Evolutionary conservation across 345 rosid species (phyloP), one percentile per base, ranked within the genome.

Genomic region (Theobroma cacao): DNA sequence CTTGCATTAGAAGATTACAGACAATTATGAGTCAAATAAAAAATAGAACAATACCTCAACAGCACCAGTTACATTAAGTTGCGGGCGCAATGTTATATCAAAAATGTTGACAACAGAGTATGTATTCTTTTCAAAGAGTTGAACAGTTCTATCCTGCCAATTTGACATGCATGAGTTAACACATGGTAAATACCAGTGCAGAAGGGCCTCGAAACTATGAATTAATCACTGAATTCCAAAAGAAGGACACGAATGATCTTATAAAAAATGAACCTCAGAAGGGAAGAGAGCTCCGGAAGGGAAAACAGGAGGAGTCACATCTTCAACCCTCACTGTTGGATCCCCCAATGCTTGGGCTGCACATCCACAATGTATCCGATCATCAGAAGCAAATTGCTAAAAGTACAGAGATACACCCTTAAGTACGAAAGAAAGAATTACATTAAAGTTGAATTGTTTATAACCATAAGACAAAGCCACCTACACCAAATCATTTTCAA

Each of bases 91-190:
- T 28, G 98, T 95, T 43, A 90, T 90, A 79, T 93, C 97, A 86
- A 95, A 95, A 79, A 93, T 95, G 84, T 95, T 95, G 82, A 93
- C 99, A 64, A 93, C 99, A 0, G 95, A 88, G 73, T 90, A 95
- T 34, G 99, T 93, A 62, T 92, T 95, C 56, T 83, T 88, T 83
- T 93, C 99, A 82, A 95, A 95, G 48, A 93, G 90, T 80, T 88
- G 85, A 20, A 88, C 99, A 64, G 89, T 87, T 85, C 98, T 87
- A 72, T 94, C 97, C 99, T 93, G 92, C 67, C 84, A 80, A 79
- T 64, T 40, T 62, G 30, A 34, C 40, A 50, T 13, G 47, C 30
- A 36, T 55, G 30, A 45, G 66, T 48, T 56, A 72, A 68, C 59
- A 38, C 20, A 50, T 34, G 33, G 20, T 55, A 61, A 63, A 61